Conservation (phyloP, 2,329 filamentous ascomycete species). For the Neopestalotiopsis sp. region DNA sequence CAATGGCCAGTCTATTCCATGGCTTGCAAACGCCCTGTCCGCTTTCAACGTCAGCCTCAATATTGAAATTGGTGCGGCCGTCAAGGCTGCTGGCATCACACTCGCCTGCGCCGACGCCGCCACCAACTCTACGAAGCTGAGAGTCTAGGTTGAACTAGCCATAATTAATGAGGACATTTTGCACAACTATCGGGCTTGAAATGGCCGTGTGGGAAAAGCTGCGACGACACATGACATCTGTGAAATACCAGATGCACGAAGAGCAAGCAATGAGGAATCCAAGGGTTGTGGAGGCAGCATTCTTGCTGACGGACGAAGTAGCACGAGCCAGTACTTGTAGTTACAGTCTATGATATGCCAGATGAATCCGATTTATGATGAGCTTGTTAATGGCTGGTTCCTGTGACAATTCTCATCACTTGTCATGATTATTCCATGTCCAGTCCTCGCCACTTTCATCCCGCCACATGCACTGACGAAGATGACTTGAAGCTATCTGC, state of each 20-base stretch:
- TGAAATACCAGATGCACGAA: background rate
- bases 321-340: no score
- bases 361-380: no score
- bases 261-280: no score
- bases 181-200: background rate
- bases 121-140: background rate
- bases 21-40: slow-evolving; percentile 61
- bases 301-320: no score
- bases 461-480: no score
- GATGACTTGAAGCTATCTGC: no score
- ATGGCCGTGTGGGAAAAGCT: background rate
- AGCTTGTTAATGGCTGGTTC: no score
- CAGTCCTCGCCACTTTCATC: no score
- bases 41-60: slow-evolving; percentile 55
- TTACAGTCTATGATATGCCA: no score
- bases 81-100: slow-evolving; percentile 35
- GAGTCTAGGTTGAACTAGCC: background rate
- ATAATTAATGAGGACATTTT: background rate
- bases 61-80: slow-evolving; percentile 54
- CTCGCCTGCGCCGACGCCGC: background rate
- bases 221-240: background rate
- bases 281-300: no score
- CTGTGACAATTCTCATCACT: no score
- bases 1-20: slow-evolving; percentile 56
- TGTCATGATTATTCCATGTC: no score